phyloP scores from a whole-genome alignment of 345 rosid species.

The Alliaria petiolata region DNA sequence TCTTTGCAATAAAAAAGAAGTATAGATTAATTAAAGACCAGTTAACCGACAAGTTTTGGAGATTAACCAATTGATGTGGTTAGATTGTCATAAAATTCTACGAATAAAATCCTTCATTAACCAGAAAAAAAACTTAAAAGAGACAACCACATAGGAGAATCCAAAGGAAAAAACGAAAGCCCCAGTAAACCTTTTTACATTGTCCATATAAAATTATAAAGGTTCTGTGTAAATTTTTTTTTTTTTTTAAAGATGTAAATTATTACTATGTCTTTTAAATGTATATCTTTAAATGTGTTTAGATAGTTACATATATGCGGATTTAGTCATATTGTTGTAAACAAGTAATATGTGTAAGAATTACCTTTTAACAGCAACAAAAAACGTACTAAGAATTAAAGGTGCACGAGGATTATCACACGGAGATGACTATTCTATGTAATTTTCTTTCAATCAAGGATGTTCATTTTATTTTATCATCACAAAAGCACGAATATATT shows the following conservation, averaged over 20 bases:
- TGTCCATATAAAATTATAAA: no score
- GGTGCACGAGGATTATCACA: neutral
- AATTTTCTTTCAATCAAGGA: neutral
- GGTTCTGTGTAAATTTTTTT: no score
- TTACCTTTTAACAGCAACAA: neutral
- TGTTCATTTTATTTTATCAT: neutral
- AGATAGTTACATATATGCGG: neutral
- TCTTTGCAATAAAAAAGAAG: neutral
- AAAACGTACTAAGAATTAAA: neutral
- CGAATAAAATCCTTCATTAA: neutral
- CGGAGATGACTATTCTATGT: constrained; percentile 16
- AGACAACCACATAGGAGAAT: neutral
- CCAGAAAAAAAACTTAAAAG: neutral
- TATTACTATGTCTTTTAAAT: no score
- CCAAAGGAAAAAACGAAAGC: neutral
- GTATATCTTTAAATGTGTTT: neutral
- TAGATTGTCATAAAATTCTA: neutral
- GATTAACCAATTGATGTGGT: constrained; percentile 10
- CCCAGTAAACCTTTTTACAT: neutral
- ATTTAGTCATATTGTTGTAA: neutral
- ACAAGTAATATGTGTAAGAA: neutral
- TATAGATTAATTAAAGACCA: neutral
- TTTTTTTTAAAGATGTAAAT: no score
- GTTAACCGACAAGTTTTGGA: constrained; percentile 5
- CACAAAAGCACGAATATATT: neutral